Percentiles rank a stretch among this genome's conserved stretches.
Evolutionary conservation across 73 alveolate species (phyloP).

Genomic region (Loxodes magnus): DNA sequence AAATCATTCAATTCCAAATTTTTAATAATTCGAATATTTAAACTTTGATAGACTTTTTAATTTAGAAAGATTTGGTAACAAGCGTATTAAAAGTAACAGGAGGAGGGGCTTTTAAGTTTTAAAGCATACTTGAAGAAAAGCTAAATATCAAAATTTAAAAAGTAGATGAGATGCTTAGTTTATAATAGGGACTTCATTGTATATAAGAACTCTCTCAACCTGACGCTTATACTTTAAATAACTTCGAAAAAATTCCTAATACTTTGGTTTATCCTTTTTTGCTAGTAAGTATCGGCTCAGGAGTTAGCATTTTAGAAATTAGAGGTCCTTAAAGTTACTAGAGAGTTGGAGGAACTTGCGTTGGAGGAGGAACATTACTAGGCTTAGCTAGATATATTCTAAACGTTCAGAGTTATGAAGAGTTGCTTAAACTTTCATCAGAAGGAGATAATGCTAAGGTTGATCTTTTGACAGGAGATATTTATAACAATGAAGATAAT

Average conservation of each 20-base stretch:
- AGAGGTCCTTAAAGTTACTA: slow-evolving; percentile 16
- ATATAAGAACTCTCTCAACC: slow-evolving; percentile 37
- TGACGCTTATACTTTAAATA: slow-evolving; percentile 40
- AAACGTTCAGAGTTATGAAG: slow-evolving; percentile 52
- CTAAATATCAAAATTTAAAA: slow-evolving; percentile 38
- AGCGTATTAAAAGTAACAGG: slow-evolving; percentile 60
- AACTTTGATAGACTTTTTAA: slow-evolving; percentile 10
- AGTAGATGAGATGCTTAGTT: slow-evolving; percentile 71
- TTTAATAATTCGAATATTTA: slow-evolving; percentile 4
- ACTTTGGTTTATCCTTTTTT: slow-evolving; percentile 52
- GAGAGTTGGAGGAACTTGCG: slow-evolving; percentile 77
- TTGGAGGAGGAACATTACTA: slow-evolving; percentile 88
- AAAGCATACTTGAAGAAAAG: slow-evolving; percentile 24
- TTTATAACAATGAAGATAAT: slow-evolving; percentile 33
- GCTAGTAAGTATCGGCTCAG: slow-evolving; percentile 75
- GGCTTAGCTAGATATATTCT: slow-evolving; percentile 66
- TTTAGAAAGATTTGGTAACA: neutral
- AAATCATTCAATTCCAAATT: slow-evolving; percentile 11
- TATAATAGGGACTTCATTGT: slow-evolving; percentile 58
- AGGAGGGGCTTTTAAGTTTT: slow-evolving; percentile 83
- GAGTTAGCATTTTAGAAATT: slow-evolving; percentile 75
- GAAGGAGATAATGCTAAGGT: slow-evolving; percentile 59
- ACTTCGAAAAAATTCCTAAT: slow-evolving; percentile 18
- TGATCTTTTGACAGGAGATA: slow-evolving; percentile 61
- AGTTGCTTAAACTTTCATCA: slow-evolving; percentile 48